A percentile compares a stretch with the other conserved stretches of the same genome.
Conservation (phyloP, 2,329 filamentous ascomycete species). For the Lachnellula occidentalis region DNA sequence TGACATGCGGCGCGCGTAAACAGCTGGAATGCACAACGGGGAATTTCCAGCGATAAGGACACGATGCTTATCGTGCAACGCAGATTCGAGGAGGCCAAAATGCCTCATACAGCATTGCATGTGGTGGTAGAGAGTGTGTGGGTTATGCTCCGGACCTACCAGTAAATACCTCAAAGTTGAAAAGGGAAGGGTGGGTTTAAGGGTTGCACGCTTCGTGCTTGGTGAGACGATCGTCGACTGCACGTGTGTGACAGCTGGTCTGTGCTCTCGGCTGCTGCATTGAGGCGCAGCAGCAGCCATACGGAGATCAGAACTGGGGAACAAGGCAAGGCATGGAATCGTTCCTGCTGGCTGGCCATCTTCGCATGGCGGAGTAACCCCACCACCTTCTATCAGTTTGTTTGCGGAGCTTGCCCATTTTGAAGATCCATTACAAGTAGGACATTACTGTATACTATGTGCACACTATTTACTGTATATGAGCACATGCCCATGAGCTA, state of each 20-base stretch:
- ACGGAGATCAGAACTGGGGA: too few species aligned
- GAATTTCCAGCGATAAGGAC: neutral
- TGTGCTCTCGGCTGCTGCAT: neutral
- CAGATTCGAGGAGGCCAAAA: constrained; percentile 30
- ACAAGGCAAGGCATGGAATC: too few species aligned
- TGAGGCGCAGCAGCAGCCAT: too few species aligned
- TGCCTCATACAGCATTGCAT: constrained; percentile 14
- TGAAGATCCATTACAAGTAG: too few species aligned
- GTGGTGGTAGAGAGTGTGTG: neutral
- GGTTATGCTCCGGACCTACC: neutral
- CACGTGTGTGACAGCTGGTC: neutral
- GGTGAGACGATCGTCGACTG: too few species aligned
- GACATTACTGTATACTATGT: neutral
- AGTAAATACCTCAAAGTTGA: neutral
- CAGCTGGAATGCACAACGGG: neutral
- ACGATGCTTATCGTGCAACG: constrained; percentile 18
- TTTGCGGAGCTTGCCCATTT: too few species aligned
- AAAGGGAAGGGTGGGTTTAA: too few species aligned
- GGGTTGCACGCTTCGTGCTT: neutral
- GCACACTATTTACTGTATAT: neutral
- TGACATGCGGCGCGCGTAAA: neutral
- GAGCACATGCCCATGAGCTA: neutral
- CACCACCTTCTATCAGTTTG: too few species aligned
- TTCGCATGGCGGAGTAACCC: too few species aligned
- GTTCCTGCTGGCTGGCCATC: too few species aligned